These are phyloP conservation scores for Cydonia oblonga DNA, from an alignment of 331 rosid genomes.

Conservation along the genomic window DNA sequence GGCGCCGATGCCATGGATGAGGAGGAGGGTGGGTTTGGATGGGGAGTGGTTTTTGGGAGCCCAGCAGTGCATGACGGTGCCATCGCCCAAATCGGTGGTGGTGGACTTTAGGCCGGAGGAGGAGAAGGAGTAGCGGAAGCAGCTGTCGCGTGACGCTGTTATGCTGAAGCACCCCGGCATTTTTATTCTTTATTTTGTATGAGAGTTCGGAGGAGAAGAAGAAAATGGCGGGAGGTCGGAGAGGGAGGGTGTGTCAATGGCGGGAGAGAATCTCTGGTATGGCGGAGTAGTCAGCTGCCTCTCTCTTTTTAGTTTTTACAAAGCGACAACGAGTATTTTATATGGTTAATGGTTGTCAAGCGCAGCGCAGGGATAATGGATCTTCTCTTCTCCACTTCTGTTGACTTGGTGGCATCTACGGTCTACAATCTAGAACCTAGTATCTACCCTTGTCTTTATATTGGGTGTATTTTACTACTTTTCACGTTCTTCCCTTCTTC, in stretches of 20 bases:
- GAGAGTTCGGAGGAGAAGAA: background rate
- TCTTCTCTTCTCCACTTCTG: background rate
- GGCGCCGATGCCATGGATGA: conserved; percentile 85
- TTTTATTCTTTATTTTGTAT: background rate
- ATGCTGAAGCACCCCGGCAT: conserved; percentile 52
- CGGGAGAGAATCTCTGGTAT: no score
- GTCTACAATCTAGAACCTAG: no score
- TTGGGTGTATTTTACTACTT: no score
- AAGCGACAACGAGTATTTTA: background rate
- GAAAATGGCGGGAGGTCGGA: background rate
- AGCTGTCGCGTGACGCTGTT: conserved; percentile 29
- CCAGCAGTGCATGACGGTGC: conserved; percentile 82
- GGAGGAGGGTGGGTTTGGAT: conserved; percentile 48
- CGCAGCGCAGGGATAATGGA: no score
- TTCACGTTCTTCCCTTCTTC: no score
- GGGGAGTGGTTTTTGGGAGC: conserved; percentile 33
- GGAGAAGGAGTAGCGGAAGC: conserved; percentile 48
- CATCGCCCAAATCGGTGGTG: conserved; percentile 69
- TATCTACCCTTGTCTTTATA: no score
- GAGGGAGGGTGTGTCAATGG: background rate
- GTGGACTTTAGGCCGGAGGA: conserved; percentile 54
- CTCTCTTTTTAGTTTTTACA: background rate
- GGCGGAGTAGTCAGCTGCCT: background rate
- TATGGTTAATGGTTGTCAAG: background rate
- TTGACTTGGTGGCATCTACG: no score